phyloP scores from a whole-genome alignment of 2,329 filamentous ascomycete species.

The Mollisia scopiformis region DNA sequence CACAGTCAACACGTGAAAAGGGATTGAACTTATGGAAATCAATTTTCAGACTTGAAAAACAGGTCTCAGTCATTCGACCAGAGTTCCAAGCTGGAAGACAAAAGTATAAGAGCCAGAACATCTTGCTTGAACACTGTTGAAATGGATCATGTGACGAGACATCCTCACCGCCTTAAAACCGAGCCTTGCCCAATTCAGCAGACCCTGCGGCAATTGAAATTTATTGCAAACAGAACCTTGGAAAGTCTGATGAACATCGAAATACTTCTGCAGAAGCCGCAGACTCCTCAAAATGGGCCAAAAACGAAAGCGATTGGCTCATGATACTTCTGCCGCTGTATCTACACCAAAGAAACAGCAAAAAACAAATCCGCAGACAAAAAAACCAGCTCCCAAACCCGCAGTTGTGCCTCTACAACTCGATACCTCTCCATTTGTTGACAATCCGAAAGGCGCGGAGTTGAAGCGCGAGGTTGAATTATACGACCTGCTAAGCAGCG shows the following conservation, averaged over 20 bases:
- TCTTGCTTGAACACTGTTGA: no score
- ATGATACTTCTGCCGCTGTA: conserved; percentile 23
- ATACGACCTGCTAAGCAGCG: conserved; percentile 64
- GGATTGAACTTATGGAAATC: no score
- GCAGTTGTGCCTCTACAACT: conserved; percentile 17
- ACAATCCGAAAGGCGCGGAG: conserved; percentile 54
- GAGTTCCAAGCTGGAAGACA: no score
- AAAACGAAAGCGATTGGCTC: conserved; percentile 46
- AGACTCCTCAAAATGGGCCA: conserved; percentile 39
- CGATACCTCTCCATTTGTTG: conserved; percentile 49
- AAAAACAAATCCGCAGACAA: conserved; percentile 20
- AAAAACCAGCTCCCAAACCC: conserved; percentile 14
- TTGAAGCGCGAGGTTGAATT: conserved; percentile 60
- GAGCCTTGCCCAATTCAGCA: neutral
- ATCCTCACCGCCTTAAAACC: neutral
- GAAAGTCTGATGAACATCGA: neutral
- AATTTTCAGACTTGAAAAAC: no score
- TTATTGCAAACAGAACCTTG: neutral
- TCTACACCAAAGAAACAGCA: conserved; percentile 33
- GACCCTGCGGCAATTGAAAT: conserved; percentile 1
- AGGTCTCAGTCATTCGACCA: no score
- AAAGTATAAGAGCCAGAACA: no score
- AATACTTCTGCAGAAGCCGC: neutral
- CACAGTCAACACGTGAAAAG: no score
- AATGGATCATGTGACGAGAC: no score